Conservation (phyloP, 306 rosid genomes). For the Vicia villosa region DNA sequence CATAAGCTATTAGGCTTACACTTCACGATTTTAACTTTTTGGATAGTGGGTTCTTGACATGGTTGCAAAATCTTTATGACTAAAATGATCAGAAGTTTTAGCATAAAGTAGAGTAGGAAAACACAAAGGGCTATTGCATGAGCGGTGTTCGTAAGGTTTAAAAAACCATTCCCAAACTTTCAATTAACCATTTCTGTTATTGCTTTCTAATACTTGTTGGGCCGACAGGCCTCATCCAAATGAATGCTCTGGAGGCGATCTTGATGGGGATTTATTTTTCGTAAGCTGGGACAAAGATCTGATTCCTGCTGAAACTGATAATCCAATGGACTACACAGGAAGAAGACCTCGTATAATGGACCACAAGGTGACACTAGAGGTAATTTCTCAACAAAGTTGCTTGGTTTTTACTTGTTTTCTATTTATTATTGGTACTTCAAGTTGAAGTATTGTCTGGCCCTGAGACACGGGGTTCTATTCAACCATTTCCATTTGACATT, state of each 20-base stretch:
- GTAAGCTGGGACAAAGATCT: slow-evolving; percentile 81
- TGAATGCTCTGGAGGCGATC: slow-evolving; percentile 99
- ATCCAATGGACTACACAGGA: slow-evolving; percentile 85
- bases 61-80: neutral
- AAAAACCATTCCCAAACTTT: slow-evolving; percentile 13
- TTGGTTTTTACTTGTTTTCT: neutral
- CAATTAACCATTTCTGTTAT: neutral
- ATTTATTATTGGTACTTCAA: too few species aligned
- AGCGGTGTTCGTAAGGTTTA: neutral
- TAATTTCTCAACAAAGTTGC: slow-evolving; percentile 34
- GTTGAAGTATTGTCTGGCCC: too few species aligned
- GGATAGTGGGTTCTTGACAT: neutral
- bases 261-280: slow-evolving; percentile 91
- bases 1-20: neutral
- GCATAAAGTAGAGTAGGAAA: neutral
- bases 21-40: neutral
- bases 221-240: slow-evolving; percentile 89
- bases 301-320: slow-evolving; percentile 59
- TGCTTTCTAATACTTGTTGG: slow-evolving; percentile 29
- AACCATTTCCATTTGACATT: neutral
- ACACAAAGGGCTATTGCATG: slow-evolving; percentile 5
- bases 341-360: slow-evolving; percentile 88
- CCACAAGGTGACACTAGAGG: slow-evolving; percentile 82
- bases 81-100: neutral
- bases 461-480: neutral